Evolutionary conservation across 2,329 filamentous ascomycete species (phyloP), one percentile per base, ranked within the genome.

Genomic region (Curvularia lunata): DNA sequence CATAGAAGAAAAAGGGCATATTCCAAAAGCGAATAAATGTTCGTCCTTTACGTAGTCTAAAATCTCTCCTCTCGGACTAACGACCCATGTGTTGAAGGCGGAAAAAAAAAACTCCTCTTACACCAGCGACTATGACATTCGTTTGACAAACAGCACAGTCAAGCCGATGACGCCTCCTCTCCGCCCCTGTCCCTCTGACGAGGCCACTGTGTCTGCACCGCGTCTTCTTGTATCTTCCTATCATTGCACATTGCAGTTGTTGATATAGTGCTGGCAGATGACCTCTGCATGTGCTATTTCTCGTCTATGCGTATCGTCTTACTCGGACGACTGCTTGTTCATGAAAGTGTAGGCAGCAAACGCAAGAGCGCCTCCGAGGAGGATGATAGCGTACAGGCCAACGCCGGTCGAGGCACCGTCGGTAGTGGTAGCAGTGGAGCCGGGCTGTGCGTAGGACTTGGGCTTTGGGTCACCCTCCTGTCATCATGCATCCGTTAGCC

Each of bases 321-420:
- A 56, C 57, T 66, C 59, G 18, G 58, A n/a, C 12, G 53, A 54
- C 64, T 73, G 67, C 54, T 83, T 80, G 82, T 94, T 88, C 70
- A 96, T 78, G 83, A 95, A 96, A 80, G 93, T 89, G 84, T 94
- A 97, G 71, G 85, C 91, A 69, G 85, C 85, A 81, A 91, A 98
- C 63, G 91, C 92, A 62, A 87, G 77, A 48, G 87, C 83, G 66
- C 89, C 93, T 70, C 92, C 92, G 66, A 94, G 75, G 67, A 96
- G 82, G 70, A 97, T 78, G 68, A 96, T 69, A 59, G 88, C 90
- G 81, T 97, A 97, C 69, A 96, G 83, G 59, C 88, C 91, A 66
- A 96, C 82, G 72, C 92, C 91, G 58, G 92, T 69, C 67, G 88
- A 85, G 52, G 84, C 78, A 48, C 76, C 77, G 48, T 77, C 76